Percentiles rank a stretch among this genome's conserved stretches.
phyloP scores from a whole-genome alignment of 2,329 filamentous ascomycete genomes.

The Aureobasidium sp. region DNA sequence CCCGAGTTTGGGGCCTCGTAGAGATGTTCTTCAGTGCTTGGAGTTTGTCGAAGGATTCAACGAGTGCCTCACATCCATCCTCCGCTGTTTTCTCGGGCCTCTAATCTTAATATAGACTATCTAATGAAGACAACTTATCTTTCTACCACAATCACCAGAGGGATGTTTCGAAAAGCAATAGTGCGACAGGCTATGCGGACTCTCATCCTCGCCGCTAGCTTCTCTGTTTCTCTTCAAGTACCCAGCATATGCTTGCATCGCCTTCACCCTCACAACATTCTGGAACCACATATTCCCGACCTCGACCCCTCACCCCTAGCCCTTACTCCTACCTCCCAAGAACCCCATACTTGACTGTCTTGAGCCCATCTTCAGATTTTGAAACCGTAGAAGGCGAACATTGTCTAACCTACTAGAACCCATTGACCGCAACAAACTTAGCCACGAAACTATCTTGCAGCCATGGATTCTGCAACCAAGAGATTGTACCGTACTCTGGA shows the following conservation, averaged over 20 bases:
- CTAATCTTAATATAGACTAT: neutral
- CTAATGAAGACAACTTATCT: neutral
- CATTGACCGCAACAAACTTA: neutral
- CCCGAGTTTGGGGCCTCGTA: neutral
- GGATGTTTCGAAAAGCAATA: neutral
- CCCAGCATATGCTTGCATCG: neutral
- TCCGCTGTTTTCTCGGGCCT: neutral
- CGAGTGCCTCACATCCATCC: neutral
- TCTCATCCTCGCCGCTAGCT: neutral
- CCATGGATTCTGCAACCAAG: neutral
- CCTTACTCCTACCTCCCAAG: neutral
- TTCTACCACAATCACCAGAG: neutral
- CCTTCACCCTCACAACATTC: neutral
- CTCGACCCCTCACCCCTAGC: neutral
- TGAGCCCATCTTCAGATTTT: neutral
- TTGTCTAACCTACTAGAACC: neutral
- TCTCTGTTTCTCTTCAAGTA: neutral
- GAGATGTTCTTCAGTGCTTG: neutral
- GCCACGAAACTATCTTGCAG: neutral
- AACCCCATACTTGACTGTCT: neutral
- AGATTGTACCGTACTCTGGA: neutral
- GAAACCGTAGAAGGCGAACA: neutral
- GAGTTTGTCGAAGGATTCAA: neutral
- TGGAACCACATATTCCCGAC: neutral
- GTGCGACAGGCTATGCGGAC: neutral